Conservation (phyloP, 305 asterid species). For the Fraxinus paxiana region DNA sequence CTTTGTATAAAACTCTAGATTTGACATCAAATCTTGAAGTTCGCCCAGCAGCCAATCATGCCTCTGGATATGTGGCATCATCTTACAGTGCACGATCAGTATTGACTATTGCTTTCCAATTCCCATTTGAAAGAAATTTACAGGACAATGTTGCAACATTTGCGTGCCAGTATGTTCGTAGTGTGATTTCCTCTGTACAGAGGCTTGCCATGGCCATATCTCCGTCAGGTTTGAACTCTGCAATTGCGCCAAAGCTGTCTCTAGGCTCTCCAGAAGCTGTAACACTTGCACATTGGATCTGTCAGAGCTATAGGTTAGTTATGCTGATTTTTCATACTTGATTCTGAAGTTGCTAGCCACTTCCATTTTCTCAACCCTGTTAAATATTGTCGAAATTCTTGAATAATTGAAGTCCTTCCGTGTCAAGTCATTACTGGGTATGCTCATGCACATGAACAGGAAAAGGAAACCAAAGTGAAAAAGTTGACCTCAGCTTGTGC, state of each 20-base stretch:
- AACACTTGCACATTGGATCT: conserved; percentile 81
- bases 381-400: background rate
- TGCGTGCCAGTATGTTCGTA: conserved; percentile 82
- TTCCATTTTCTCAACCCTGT: background rate
- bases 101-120: conserved; percentile 78
- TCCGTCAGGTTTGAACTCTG: conserved; percentile 55
- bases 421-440: background rate
- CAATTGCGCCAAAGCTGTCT: conserved; percentile 49
- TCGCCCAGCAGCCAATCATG: conserved; percentile 39
- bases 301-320: conserved; percentile 71
- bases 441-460: background rate
- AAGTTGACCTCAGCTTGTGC: background rate
- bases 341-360: background rate
- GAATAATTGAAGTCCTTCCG: background rate
- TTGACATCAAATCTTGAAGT: conserved; percentile 76
- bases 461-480: background rate
- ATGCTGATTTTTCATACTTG: background rate
- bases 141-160: conserved; percentile 69
- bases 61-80: conserved; percentile 33
- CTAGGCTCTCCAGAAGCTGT: conserved; percentile 81
- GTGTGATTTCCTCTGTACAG: conserved; percentile 78
- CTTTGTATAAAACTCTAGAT: conserved; percentile 60
- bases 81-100: conserved; percentile 58
- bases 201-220: conserved; percentile 82
- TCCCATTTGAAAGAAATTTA: conserved; percentile 72